Base-by-base conservation (phyloP, 805 yeast species). In the Candida parachauliodes region DNA sequence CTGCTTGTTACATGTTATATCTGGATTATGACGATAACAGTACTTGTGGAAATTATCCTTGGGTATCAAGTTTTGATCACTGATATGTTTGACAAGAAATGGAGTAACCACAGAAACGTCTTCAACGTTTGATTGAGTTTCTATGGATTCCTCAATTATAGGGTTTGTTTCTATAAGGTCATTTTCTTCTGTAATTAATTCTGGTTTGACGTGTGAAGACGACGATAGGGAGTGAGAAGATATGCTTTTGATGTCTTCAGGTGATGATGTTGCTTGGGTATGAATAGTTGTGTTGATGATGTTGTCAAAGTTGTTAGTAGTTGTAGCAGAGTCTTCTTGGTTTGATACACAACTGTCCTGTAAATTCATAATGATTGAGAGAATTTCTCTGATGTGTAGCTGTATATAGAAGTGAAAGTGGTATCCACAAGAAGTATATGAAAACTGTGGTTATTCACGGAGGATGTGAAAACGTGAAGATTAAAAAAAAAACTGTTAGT, bases 21-120 rank as follows among this genome's bases (percentile, higher is more conserved):
- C 89, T 2, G 98, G 98, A 54, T 91, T 87, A 60, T 91, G 98
- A 37, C 98, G 70, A 59, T 91, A 91, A 55, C 98, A 91, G 62
- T 77, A 91, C 47, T 74, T 73, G 49, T 79, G 83, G 52, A 71
- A 76, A 48, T 77, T 74, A 46, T 74, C 82, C 32, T 57, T 53
- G 16, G 73, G 70, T 12, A 70, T 65, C 39, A 55, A 49, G n/a
- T 64, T 47, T 42, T 62, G 72, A 48, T 72, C 70, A 41, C 57
- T 51, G 26, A 66, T 62, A 45, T 66, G 71, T 40, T 65, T 64
- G 34, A 56, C 60, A 28, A 67, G 49, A 40, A 67, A 67, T 2
- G 72, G 70, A 3, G 71, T 67, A 16, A 65, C 63, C 22, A 62
- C 63, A 1, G 63, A 56, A 9, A 49, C 45, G 34, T 56, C 46